A percentile compares a stretch with the other conserved stretches of the same genome.
Evolutionary conservation across 2,329 filamentous ascomycete species (phyloP).

Genomic region (Pyricularia sp.): DNA sequence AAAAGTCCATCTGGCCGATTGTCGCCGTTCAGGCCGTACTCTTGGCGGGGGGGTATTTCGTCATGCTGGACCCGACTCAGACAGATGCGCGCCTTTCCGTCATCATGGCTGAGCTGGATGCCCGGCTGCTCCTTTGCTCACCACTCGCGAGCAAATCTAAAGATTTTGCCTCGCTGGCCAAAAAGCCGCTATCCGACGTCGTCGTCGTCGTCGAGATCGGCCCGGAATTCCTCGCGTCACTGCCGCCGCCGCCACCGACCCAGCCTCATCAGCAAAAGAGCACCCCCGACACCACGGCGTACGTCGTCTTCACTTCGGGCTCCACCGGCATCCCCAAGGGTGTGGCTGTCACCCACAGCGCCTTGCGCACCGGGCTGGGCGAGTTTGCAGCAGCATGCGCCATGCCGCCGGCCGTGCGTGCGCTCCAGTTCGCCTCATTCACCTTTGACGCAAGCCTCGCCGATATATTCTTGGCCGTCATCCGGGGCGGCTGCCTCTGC

Average conservation of each 20-base stretch:
- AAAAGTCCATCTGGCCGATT: slow-evolving; percentile 13
- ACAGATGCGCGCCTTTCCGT: slow-evolving; percentile 9
- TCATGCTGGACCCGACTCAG: slow-evolving; percentile 11
- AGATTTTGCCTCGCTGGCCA: too few species aligned
- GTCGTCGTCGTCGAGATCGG: background rate
- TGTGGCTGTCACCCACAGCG: background rate
- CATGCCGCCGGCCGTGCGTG: slow-evolving; percentile 58
- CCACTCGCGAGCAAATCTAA: too few species aligned
- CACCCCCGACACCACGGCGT: slow-evolving; percentile 24
- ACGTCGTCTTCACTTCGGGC: slow-evolving; percentile 46
- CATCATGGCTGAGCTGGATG: slow-evolving; percentile 6
- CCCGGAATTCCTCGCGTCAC: background rate
- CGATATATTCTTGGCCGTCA: slow-evolving; percentile 26
- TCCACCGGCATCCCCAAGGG: slow-evolving; percentile 51
- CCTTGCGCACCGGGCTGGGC: slow-evolving; percentile 11
- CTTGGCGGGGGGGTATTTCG: slow-evolving; percentile 17
- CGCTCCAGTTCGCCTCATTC: background rate
- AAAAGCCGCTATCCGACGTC: background rate
- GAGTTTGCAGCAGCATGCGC: slow-evolving; percentile 11
- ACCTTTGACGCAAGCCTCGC: slow-evolving; percentile 3
- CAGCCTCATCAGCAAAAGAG: too few species aligned
- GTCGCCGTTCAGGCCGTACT: slow-evolving; percentile 14
- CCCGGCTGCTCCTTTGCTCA: slow-evolving; percentile 9
- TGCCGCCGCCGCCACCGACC: background rate
- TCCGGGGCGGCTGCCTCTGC: slow-evolving; percentile 19